Percentiles rank a stretch among this genome's conserved stretches.
Evolutionary conservation across 495 filamentous ascomycete species (phyloP).

Genomic region (Lophiotrema nucula): DNA sequence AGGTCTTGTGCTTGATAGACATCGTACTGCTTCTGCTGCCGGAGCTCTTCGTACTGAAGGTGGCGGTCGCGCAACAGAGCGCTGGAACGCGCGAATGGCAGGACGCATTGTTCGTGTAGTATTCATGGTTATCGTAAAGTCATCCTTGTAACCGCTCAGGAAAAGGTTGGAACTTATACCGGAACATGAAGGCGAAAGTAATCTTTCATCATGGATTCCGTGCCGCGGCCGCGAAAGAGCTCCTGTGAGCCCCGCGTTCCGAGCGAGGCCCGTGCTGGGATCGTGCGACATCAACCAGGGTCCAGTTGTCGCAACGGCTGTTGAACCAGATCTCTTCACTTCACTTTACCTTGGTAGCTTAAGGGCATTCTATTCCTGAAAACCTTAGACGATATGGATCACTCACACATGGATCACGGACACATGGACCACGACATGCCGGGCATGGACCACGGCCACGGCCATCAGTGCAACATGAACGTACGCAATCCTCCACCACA

Average conservation of each 20-base stretch:
- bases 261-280: background rate
- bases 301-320: background rate
- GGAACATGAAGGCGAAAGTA: background rate
- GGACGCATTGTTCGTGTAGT: slow-evolving; percentile 4
- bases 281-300: background rate
- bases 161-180: too few relatives aligned
- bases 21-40: background rate
- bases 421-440: slow-evolving; percentile 48
- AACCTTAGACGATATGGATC: slow-evolving; percentile 22
- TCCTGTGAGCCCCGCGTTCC: background rate
- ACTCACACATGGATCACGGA: slow-evolving; percentile 53
- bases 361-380: background rate
- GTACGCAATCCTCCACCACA: slow-evolving; percentile 43
- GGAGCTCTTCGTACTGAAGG: background rate
- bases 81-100: background rate
- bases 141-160: too few relatives aligned
- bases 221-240: background rate
- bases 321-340: background rate
- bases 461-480: slow-evolving; percentile 74
- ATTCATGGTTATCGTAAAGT: slow-evolving; percentile 11
- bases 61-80: background rate
- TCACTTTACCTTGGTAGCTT: too few relatives aligned
- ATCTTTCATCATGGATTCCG: background rate
- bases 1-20: slow-evolving; percentile 13
- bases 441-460: slow-evolving; percentile 41